phyloP scores from a whole-genome alignment of 805 yeast species.

The Candida germanica region DNA sequence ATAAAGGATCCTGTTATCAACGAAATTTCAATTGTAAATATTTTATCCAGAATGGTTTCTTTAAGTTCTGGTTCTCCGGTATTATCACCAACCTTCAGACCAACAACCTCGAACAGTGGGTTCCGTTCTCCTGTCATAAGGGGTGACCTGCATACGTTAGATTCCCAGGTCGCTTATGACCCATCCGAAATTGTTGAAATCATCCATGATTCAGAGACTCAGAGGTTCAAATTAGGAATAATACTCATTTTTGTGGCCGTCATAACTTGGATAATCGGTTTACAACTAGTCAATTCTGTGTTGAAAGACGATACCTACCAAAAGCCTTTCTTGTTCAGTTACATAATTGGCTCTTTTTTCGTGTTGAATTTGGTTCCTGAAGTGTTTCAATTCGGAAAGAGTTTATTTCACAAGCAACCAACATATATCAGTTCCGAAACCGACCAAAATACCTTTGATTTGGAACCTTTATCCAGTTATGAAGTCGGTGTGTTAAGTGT shows the following conservation, averaged over 20 bases:
- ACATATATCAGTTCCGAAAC: constrained; percentile 7
- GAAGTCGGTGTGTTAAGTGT: constrained; percentile 37
- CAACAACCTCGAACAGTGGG: not conserved
- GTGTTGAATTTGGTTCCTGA: constrained; percentile 45
- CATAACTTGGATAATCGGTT: constrained; percentile 46
- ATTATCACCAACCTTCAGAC: not conserved
- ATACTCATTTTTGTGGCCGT: constrained; percentile 40
- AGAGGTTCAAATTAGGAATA: constrained; percentile 44
- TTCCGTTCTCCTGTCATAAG: constrained; percentile 12
- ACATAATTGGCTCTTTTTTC: constrained; percentile 48
- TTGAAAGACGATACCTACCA: constrained; percentile 46
- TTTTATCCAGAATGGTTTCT: not conserved
- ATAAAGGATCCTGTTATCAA: too few relatives aligned
- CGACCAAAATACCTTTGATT: constrained; percentile 4
- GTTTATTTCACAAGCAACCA: constrained; percentile 1
- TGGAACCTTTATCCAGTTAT: constrained; percentile 15
- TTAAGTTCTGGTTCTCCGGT: not conserved
- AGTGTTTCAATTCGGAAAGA: constrained; percentile 1
- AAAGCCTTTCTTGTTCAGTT: constrained; percentile 48
- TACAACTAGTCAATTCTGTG: constrained; percentile 48
- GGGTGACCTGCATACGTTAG: constrained; percentile 6
- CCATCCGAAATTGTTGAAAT: constrained; percentile 26
- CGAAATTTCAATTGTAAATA: not conserved
- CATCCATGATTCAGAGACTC: constrained; percentile 40
- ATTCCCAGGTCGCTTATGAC: constrained; percentile 7